These are phyloP conservation scores for Pichia cactophila DNA, from an alignment of 1,139 yeast species.

Conservation along the genomic window DNA sequence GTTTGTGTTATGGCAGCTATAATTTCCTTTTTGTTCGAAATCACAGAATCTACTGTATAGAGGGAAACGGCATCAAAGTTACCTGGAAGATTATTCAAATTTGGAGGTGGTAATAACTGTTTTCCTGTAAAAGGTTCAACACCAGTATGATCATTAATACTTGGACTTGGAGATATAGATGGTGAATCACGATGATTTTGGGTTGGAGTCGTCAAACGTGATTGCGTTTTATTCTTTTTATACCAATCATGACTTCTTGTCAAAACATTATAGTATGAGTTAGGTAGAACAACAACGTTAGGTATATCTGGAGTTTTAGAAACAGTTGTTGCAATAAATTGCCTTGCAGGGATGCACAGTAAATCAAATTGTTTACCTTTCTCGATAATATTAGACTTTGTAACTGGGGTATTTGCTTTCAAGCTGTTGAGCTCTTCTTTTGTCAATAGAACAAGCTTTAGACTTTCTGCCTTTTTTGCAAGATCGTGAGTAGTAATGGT, in stretches of 20 bases:
- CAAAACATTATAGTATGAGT: constrained; percentile 54
- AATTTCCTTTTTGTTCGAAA: constrained; percentile 67
- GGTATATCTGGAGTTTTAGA: constrained; percentile 47
- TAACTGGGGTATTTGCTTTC: constrained; percentile 17
- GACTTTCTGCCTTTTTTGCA: constrained; percentile 37
- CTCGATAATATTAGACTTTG: constrained; percentile 21
- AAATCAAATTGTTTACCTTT: constrained; percentile 40
- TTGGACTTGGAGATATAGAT: background rate
- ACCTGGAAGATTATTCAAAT: constrained; percentile 6
- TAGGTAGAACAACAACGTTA: constrained; percentile 57
- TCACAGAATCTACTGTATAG: constrained; percentile 49
- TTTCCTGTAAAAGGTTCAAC: background rate
- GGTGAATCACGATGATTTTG: constrained; percentile 29
- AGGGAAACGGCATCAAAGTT: constrained; percentile 16
- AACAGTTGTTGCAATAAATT: constrained; percentile 55
- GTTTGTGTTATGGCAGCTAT: constrained; percentile 87
- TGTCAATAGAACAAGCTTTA: constrained; percentile 39
- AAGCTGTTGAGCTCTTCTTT: constrained; percentile 26
- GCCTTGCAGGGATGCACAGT: constrained; percentile 46
- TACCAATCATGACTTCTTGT: constrained; percentile 30
- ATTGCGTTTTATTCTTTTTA: constrained; percentile 31
- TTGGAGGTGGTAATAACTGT: constrained; percentile 3
- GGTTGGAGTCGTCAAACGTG: constrained; percentile 17
- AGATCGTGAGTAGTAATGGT: constrained; percentile 24
- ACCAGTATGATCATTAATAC: constrained; percentile 7